Percentiles rank a stretch among this genome's conserved stretches.
Conservation (phyloP, 2,329 filamentous ascomycete genomes). For the Ophiostoma quercus region DNA sequence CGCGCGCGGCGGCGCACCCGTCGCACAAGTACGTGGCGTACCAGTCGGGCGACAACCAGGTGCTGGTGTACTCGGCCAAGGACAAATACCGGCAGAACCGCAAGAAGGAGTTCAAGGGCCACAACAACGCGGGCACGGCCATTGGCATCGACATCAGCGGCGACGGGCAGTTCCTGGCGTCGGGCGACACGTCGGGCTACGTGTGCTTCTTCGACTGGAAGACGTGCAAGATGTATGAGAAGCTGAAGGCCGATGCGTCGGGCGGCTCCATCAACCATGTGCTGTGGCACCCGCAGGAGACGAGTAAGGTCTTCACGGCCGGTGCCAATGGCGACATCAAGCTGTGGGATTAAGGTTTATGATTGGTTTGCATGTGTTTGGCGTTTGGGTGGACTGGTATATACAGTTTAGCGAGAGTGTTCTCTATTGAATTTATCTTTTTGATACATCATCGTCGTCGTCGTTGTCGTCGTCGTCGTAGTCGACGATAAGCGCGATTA, state of each 20-base stretch:
- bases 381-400: not conserved
- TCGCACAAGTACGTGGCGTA: conserved; percentile 91
- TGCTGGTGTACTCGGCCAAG: conserved; percentile 87
- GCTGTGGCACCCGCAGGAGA: conserved; percentile 97
- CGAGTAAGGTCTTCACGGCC: conserved; percentile 85
- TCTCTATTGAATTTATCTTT: not conserved
- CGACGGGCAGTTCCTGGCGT: conserved; percentile 85
- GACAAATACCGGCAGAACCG: conserved; percentile 97
- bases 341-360: conserved; percentile 74
- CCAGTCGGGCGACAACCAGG: conserved; percentile 91
- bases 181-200: conserved; percentile 81
- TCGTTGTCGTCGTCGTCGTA: not conserved
- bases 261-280: conserved; percentile 79
- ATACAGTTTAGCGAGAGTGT: not conserved
- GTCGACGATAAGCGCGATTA: not conserved
- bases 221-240: conserved; percentile 98
- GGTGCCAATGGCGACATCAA: conserved; percentile 83
- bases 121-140: conserved; percentile 91
- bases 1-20: conserved; percentile 76
- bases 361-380: not conserved
- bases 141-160: conserved; percentile 85
- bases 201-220: conserved; percentile 99
- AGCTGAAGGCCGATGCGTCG: conserved; percentile 79
- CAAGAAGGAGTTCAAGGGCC: conserved; percentile 92
- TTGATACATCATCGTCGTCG: not conserved